Percentiles rank a stretch among this genome's conserved stretches.
Evolutionary conservation across 345 rosid genomes (phyloP).

Genomic region (Gossypium australe): DNA sequence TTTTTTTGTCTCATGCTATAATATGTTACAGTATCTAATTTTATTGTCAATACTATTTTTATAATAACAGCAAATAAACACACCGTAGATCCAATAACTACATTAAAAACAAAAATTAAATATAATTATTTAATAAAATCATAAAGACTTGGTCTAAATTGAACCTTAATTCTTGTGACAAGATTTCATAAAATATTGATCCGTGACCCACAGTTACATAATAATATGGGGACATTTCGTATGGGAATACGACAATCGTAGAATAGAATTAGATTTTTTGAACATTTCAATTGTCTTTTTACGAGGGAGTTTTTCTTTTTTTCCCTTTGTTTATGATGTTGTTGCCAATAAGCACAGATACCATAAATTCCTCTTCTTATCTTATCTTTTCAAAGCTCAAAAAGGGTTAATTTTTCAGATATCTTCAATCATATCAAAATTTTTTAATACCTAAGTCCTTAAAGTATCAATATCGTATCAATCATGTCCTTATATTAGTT

Average conservation of each 20-base stretch:
- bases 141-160: neutral
- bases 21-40: too few species aligned
- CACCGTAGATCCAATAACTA: too few species aligned
- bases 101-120: too few species aligned
- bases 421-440: too few species aligned
- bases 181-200: slow-evolving; percentile 19
- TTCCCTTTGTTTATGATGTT: neutral
- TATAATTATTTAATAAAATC: neutral
- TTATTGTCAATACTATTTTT: rapidly evolving
- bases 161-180: neutral
- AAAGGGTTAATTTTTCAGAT: too few species aligned
- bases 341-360: neutral
- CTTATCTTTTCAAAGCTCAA: neutral
- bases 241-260: slow-evolving; percentile 12
- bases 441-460: too few species aligned
- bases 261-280: slow-evolving; percentile 5
- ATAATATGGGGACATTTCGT: slow-evolving; percentile 16
- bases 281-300: slow-evolving; percentile 17
- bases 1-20: too few species aligned
- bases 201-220: slow-evolving; percentile 26
- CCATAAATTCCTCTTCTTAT: neutral
- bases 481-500: too few species aligned
- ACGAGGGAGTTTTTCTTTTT: slow-evolving; percentile 8
- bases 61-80: too few species aligned
- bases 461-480: too few species aligned